phyloP scores from a whole-genome alignment of 345 rosid species.

The Angophora floribunda region DNA sequence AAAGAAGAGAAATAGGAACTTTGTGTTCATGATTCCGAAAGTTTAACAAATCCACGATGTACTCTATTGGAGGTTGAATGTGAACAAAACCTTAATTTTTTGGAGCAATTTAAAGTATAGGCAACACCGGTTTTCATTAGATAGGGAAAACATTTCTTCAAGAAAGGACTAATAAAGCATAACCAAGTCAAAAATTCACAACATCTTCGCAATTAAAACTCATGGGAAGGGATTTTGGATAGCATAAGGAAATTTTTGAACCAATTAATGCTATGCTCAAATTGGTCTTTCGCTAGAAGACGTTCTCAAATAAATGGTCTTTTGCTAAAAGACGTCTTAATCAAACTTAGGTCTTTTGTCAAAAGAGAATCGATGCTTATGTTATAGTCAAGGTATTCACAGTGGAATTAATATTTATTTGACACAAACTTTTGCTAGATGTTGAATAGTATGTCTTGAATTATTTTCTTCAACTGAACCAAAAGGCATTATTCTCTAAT shows the following conservation, averaged over 20 bases:
- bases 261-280: neutral
- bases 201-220: neutral
- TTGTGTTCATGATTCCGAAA: neutral
- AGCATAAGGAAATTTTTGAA: neutral
- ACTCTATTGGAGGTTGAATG: neutral
- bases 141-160: neutral
- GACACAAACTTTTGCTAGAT: neutral
- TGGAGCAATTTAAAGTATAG: neutral
- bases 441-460: neutral
- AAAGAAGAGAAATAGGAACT: neutral
- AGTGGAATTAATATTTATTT: neutral
- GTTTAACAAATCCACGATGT: neutral
- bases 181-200: neutral
- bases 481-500: neutral
- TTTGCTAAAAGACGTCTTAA: neutral
- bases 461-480: neutral
- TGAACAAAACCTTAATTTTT: neutral
- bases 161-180: neutral
- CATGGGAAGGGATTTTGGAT: neutral
- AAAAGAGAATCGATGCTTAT: neutral
- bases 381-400: neutral
- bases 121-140: neutral
- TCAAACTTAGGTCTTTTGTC: neutral
- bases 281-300: neutral
- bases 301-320: neutral